Base-by-base conservation (phyloP, 2,329 filamentous ascomycete species). In the Blastomyces emzantsi region DNA sequence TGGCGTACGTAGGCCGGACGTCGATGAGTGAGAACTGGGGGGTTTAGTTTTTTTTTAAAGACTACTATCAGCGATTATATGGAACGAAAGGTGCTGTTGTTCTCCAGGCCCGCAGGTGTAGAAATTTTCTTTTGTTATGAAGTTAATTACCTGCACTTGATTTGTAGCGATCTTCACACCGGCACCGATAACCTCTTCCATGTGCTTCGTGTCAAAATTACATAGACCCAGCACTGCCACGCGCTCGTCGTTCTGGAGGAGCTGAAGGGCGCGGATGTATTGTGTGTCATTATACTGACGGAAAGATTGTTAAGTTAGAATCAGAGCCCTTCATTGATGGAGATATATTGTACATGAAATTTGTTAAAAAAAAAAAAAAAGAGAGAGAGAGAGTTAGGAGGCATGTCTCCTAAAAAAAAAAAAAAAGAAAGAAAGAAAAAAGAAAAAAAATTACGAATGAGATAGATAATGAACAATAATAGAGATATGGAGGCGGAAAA, bases 21-120 rank as follows among this genome's bases (percentile, higher is more conserved):
- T 79, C 77, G 43, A 78, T 74, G 3, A 79, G 66, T 2, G 77
- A 79, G 66, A 79, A 78, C 71, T 76, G 47, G 9, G 47, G 15
- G 30, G 30, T 19, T 30, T 49, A 15, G 7, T n/a, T 52, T 33
- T 60, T 45, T 19, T 47, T 25, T 57, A 43, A 36, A 60, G 28
- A 9, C 28, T 17, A 7, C 17, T 30, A 13, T 43, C 56, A 25
- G 33, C 9, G n/a, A 17, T 58, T 45, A 8, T 39, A 57, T 51
- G 13, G 25, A 6, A 15, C 11, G 25, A 28, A 47, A 39, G 3
- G 9, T 15, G 13, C 22, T 17, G 3, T 11, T 39, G 22, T 11
- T 28, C 49, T 28, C 49, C 22, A 25, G 0, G 43, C 0, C n/a
- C 13, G 19, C 22, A 19, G 25, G 19, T 25, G 5, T 63, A 43